A percentile compares a stretch with the other conserved stretches of the same genome.
Evolutionary conservation across 345 rosid genomes (phyloP).

Genomic region (Pseudoturritis turrita): DNA sequence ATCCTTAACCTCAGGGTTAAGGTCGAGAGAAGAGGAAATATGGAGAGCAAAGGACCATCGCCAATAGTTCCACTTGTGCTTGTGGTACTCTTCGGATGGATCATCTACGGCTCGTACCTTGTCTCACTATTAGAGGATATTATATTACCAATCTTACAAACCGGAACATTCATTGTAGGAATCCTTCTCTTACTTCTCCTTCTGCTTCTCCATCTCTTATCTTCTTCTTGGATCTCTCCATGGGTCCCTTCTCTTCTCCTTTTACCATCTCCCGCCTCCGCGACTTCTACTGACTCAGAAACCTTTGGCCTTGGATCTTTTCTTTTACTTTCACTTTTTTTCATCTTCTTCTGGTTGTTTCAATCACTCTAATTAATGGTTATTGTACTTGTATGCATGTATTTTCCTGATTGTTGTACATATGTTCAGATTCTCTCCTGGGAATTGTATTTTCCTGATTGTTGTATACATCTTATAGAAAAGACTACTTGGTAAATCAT

Average conservation of each 20-base stretch:
- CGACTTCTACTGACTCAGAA: slow-evolving; percentile 24
- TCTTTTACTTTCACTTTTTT: slow-evolving; percentile 27
- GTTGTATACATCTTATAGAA: not conserved
- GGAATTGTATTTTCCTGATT: not conserved
- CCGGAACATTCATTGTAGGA: slow-evolving; percentile 33
- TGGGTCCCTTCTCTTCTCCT: slow-evolving; percentile 30
- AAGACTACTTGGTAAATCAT: not conserved
- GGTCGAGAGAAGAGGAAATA: not conserved
- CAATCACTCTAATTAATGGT: not conserved
- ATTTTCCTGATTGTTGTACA: not conserved
- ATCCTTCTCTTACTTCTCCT: slow-evolving; percentile 27
- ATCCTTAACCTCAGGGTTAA: not conserved
- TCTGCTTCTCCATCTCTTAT: slow-evolving; percentile 24
- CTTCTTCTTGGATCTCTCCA: slow-evolving; percentile 34
- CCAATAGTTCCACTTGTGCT: slow-evolving; percentile 29
- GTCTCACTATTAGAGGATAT: slow-evolving; percentile 18
- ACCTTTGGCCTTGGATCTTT: slow-evolving; percentile 32
- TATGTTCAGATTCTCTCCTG: not conserved
- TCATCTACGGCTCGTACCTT: slow-evolving; percentile 26
- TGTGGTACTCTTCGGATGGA: slow-evolving; percentile 29
- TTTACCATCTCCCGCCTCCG: slow-evolving; percentile 18
- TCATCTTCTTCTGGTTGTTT: slow-evolving; percentile 26
- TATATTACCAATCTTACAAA: slow-evolving; percentile 24
- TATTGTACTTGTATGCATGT: not conserved
- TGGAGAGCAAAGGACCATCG: slow-evolving; percentile 37